Evolutionary conservation across 2,329 filamentous ascomycete genomes (phyloP), one percentile per base, ranked within the genome.

Genomic region (Pseudonectria foliicola): DNA sequence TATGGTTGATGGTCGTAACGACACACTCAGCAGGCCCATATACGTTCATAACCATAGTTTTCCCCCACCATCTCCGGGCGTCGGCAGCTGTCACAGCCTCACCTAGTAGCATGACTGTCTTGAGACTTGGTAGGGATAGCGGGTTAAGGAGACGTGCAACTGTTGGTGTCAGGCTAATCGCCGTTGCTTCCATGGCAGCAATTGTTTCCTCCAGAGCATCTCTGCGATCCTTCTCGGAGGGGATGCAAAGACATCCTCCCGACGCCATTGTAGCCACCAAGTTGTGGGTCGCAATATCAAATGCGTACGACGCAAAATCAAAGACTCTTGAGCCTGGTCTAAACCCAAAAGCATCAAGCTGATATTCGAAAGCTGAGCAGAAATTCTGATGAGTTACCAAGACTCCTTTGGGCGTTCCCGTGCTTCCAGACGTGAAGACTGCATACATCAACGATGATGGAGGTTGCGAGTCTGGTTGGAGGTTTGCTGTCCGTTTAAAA

Each of bases 341-440:
- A 4, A 30, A 15, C 6, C n/a, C 25, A 10, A 29, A n/a, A n/a
- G n/a, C n/a, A n/a, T n/a, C n/a, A n/a, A n/a, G n/a, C n/a, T 10
- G 21, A 11, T 35, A n/a, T 14, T 29, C 23, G 6, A 35, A 15
- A 11, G 16, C 18, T 13, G 34, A 23, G 5, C 33, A 6, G 13
- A 40, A 27, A 15, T 25, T n/a, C 11, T 29, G 25, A 28, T 41
- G 38, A n/a, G 38, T 27, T 28, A 50, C 29, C 26, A 69, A 59
- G 13, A 70, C 66, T 25, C 67, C 68, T 53, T 71, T 71, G 6
- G 68, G 68, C 21, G 54, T 53, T 7, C 68, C 68, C 1, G 68
- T 71, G n/a, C 65, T 70, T 14, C 68, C 68, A 13, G 67, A 71
- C 23, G 68, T 71, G 45, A 70, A 71, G 50, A 71, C 67, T 42